Conservation (phyloP, 2,329 filamentous ascomycete species). For the Apiospora kogelbergensis region DNA sequence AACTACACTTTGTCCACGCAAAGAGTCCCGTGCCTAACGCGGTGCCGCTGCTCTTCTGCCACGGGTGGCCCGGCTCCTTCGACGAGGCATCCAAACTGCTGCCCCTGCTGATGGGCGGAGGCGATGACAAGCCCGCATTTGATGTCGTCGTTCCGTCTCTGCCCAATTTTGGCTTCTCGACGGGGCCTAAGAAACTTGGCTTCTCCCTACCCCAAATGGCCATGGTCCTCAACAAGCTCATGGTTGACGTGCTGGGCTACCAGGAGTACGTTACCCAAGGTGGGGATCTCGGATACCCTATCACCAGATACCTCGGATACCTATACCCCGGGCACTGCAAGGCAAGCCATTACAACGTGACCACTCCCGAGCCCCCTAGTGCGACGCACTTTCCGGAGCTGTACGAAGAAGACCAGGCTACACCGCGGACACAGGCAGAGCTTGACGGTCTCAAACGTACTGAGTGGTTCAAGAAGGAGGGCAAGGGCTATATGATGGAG, state of each 20-base stretch:
- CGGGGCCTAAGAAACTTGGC: constrained; percentile 50
- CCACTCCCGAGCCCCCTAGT: no score
- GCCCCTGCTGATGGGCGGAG: constrained; percentile 38
- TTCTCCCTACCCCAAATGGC: constrained; percentile 64
- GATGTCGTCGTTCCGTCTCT: constrained; percentile 59
- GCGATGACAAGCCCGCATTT: constrained; percentile 40
- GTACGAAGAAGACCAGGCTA: no score
- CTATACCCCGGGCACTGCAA: no score
- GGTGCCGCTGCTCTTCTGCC: constrained; percentile 32
- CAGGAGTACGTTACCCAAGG: constrained; percentile 47
- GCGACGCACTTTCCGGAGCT: no score
- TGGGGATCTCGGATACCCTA: constrained; percentile 16
- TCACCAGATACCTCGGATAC: no score
- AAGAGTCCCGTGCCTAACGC: constrained; percentile 27
- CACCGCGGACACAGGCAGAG: constrained; percentile 33
- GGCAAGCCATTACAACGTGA: no score
- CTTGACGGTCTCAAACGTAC: constrained; percentile 50
- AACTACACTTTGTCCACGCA: constrained; percentile 39
- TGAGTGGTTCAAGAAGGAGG: constrained; percentile 53
- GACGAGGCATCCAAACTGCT: constrained; percentile 66
- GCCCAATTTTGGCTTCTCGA: constrained; percentile 52
- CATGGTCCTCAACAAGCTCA: constrained; percentile 65
- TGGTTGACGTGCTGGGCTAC: constrained; percentile 64
- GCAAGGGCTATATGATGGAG: constrained; percentile 56
- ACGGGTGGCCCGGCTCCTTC: constrained; percentile 64